A percentile compares a stretch with the other conserved stretches of the same genome.
These are phyloP conservation scores for Leptodermis oblonga DNA, from an alignment of 257 asterid species.

Conservation along the genomic window DNA sequence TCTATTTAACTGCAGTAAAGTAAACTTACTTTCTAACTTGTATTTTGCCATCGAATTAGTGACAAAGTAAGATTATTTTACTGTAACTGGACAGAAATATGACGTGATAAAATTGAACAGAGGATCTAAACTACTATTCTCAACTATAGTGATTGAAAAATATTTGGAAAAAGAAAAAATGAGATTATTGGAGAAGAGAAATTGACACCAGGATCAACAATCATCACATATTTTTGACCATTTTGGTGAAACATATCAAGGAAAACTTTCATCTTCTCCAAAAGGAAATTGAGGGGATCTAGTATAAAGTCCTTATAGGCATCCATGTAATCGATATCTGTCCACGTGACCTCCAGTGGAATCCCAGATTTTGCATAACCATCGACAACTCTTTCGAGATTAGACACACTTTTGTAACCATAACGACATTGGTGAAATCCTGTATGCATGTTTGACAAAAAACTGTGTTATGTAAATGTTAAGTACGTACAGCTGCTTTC, in stretches of 20 bases:
- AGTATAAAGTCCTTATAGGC: conserved; percentile 83
- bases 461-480: too few species aligned
- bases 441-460: too few species aligned
- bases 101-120: too few species aligned
- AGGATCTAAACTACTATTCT: neutral
- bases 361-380: conserved; percentile 60
- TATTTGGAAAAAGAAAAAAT: neutral
- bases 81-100: too few species aligned
- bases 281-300: conserved; percentile 71
- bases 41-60: too few species aligned
- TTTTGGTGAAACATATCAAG: conserved; percentile 54
- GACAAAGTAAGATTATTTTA: too few species aligned
- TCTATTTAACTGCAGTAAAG: too few species aligned
- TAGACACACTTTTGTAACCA: conserved; percentile 68
- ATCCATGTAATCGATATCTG: conserved; percentile 94
- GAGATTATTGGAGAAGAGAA: neutral
- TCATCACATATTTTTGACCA: conserved; percentile 67
- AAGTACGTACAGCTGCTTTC: neutral
- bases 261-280: conserved; percentile 44
- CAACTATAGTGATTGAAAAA: neutral
- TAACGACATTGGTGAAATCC: conserved; percentile 91
- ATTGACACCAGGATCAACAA: conserved; percentile 75
- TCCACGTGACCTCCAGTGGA: conserved; percentile 94
- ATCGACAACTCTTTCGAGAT: conserved; percentile 66
- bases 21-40: too few species aligned